Evolutionary conservation across 2,329 filamentous ascomycete genomes (phyloP), one percentile per base, ranked within the genome.

Genomic region (Rosellinia necatrix): DNA sequence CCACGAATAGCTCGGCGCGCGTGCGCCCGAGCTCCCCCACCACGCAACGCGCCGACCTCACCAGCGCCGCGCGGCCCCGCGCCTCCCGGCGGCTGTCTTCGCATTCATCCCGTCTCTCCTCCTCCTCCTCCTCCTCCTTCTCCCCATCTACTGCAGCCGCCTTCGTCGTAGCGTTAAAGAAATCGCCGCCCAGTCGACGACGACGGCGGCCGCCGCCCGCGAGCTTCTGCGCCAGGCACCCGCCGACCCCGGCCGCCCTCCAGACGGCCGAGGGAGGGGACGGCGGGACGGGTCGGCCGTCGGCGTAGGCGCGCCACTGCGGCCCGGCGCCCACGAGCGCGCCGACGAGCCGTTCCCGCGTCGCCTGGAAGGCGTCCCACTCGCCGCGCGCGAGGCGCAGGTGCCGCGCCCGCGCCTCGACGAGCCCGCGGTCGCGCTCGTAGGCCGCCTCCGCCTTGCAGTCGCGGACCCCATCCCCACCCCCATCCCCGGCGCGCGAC

Each of bases 1-100:
- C 8, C 17, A 30, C 12, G 46, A 53, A 56, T 4, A 63, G 53
- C 27, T 22, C 17, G 8, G 13, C 8, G 27, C 61, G 52, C 27
- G 40, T 44, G 9, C 15, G 29, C 10, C 19, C 9, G 4, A 61
- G 48, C 13, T 61, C 47, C 1, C 38, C 22, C 2, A 24, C 38
- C 4, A 57, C 29, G 8, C 40, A 41, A 4, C 43, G 47, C 34
- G 47, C 47, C 2, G 48, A 29, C 15, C 6, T 6, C 21, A 27
- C 27, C 17, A 59, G 37, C 17, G 49, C 32, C 21, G 7, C 35
- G 21, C 25, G 9, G 13, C 13, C 8, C n/a, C n/a, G n/a, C 5
- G 5, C 5, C 8, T 35, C 32, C 9, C 9, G 32, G 32, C 9
- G 4, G 32, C 9, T 35, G 32, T 5, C 5, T 35, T 35, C n/a